Conservation (phyloP, 345 rosid genomes). For the Hibiscus tridactylites region DNA sequence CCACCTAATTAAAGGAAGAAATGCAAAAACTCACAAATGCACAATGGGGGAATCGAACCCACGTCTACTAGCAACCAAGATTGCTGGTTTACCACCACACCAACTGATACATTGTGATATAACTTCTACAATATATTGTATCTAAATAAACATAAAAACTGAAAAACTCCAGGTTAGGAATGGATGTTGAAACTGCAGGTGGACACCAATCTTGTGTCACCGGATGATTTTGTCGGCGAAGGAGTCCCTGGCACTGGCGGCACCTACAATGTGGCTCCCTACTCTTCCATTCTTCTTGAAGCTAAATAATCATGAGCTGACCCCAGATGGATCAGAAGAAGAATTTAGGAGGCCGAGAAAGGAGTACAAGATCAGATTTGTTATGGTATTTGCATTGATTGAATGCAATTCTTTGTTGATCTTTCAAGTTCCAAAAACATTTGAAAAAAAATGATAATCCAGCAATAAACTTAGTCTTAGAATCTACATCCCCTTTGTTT, state of each 20-base stretch:
- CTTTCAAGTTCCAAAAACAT: neutral
- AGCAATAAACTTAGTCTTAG: no score
- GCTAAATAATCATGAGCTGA: slow-evolving; percentile 41
- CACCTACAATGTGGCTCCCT: slow-evolving; percentile 52
- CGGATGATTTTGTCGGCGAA: slow-evolving; percentile 48
- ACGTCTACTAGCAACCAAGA: no score
- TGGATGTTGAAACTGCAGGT: slow-evolving; percentile 36
- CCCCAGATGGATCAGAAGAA: neutral
- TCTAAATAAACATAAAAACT: no score
- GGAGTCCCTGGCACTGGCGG: slow-evolving; percentile 55
- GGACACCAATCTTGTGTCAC: slow-evolving; percentile 72
- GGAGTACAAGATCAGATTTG: neutral
- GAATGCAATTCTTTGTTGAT: no score
- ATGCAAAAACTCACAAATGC: no score
- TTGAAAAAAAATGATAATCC: no score
- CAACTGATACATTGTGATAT: no score
- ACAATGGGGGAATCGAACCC: no score
- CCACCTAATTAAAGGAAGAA: no score
- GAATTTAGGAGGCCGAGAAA: neutral
- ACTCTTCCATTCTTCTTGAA: slow-evolving; percentile 43
- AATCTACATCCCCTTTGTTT: no score
- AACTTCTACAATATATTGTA: no score
- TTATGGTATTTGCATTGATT: neutral
- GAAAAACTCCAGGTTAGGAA: neutral
- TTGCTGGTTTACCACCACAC: no score